Evolutionary conservation across 352 stramenopile species (phyloP).

Genomic region (Discostella stelligera): DNA sequence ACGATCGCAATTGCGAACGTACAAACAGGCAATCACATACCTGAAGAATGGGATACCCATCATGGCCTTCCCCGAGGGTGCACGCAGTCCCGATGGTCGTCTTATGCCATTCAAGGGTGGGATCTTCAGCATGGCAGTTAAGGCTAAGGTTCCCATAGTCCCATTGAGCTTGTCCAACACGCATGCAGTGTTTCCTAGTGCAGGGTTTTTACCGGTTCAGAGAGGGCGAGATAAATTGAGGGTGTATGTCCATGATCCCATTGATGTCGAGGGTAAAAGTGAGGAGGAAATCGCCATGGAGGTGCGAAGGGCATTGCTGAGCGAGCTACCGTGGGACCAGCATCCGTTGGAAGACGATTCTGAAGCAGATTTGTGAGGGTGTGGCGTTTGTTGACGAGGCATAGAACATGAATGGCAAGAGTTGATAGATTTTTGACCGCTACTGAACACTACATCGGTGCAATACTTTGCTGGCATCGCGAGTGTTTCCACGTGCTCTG

Average conservation of each 20-base stretch:
- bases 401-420: too few relatives aligned
- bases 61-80: slow-evolving; percentile 79
- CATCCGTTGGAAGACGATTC: slow-evolving; percentile 47
- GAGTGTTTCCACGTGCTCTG: neutral
- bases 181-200: slow-evolving; percentile 68
- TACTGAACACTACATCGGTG: too few relatives aligned
- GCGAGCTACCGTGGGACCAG: slow-evolving; percentile 60
- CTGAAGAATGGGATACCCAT: slow-evolving; percentile 68
- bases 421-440: too few relatives aligned
- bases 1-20: slow-evolving; percentile 68
- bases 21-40: slow-evolving; percentile 70
- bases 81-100: slow-evolving; percentile 58
- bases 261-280: slow-evolving; percentile 61
- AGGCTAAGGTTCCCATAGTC: slow-evolving; percentile 74
- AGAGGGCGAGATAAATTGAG: slow-evolving; percentile 58
- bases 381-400: too few relatives aligned
- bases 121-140: slow-evolving; percentile 64
- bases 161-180: slow-evolving; percentile 72
- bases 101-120: slow-evolving; percentile 72
- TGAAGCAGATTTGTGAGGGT: neutral
- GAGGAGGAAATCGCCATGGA: slow-evolving; percentile 62
- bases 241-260: slow-evolving; percentile 68
- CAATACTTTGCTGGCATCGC: too few relatives aligned
- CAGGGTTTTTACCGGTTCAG: slow-evolving; percentile 66
- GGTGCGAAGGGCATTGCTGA: slow-evolving; percentile 57